Evolutionary conservation across 768 basidiomycete species (phyloP).

Genomic region (Gautieria morchelliformis): DNA sequence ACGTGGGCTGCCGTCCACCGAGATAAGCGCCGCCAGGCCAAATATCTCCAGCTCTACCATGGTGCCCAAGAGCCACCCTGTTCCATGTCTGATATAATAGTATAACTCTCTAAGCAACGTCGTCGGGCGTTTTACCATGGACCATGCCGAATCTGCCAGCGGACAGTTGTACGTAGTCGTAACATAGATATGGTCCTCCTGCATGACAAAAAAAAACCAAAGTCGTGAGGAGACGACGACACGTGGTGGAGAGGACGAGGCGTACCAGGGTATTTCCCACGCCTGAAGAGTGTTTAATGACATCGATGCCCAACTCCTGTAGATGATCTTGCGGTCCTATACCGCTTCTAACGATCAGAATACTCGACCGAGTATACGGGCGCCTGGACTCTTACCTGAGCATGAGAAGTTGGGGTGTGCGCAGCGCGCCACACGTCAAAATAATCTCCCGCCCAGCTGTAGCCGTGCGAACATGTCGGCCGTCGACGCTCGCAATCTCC

Average conservation of each 20-base stretch:
- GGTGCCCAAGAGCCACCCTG: too few relatives aligned
- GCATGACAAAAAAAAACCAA: neutral
- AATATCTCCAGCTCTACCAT: too few relatives aligned
- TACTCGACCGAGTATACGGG: neutral
- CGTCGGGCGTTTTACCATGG: conserved; percentile 19
- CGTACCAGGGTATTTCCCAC: conserved; percentile 22
- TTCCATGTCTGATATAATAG: conserved; percentile 23
- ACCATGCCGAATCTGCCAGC: conserved; percentile 22
- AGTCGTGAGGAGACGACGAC: neutral
- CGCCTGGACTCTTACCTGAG: too few relatives aligned
- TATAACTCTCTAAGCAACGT: conserved; percentile 22
- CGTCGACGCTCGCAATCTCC: too few relatives aligned
- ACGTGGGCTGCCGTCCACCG: conserved; percentile 8
- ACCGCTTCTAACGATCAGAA: too few relatives aligned
- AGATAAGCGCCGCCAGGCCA: conserved; percentile 22
- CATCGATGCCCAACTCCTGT: too few relatives aligned
- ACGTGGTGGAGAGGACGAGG: neutral
- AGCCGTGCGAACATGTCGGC: too few relatives aligned
- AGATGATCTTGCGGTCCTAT: too few relatives aligned
- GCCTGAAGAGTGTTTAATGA: too few relatives aligned
- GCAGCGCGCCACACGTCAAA: conserved; percentile 31
- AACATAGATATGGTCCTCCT: conserved; percentile 34
- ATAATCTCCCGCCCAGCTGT: conserved; percentile 24
- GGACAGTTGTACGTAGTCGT: conserved; percentile 24
- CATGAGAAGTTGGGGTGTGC: too few relatives aligned